Evolutionary conservation across 805 yeast genomes (phyloP).

Genomic region (Scheffersomyces spartinae): DNA sequence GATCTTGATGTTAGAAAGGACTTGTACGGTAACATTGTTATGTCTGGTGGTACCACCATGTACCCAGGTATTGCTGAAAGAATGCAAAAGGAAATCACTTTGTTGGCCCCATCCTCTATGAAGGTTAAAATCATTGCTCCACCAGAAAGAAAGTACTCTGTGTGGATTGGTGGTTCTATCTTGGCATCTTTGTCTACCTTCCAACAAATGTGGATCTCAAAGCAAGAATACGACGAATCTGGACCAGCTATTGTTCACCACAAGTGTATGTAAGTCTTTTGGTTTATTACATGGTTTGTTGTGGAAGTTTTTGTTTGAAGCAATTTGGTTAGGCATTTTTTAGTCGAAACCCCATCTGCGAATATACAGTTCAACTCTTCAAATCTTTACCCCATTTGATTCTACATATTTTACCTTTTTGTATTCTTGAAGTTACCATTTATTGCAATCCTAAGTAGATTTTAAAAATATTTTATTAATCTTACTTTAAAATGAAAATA

Average conservation of each 20-base stretch:
- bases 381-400: too few relatives aligned
- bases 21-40: conserved; percentile 97
- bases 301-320: too few relatives aligned
- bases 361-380: too few relatives aligned
- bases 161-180: conserved; percentile 99
- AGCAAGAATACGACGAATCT: conserved; percentile 99
- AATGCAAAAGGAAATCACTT: conserved; percentile 99
- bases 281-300: too few relatives aligned
- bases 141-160: conserved; percentile 98
- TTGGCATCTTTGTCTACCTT: conserved; percentile 97
- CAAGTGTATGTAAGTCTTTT: conserved; percentile 86
- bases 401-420: too few relatives aligned
- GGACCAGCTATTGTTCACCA: conserved; percentile 99
- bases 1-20: conserved; percentile 99
- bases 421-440: too few relatives aligned
- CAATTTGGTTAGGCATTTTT: too few relatives aligned
- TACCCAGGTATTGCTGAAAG: conserved; percentile 99
- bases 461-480: too few relatives aligned
- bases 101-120: conserved; percentile 99
- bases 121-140: conserved; percentile 99
- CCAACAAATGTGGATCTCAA: conserved; percentile 99
- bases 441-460: too few relatives aligned
- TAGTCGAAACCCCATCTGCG: too few relatives aligned
- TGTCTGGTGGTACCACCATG: conserved; percentile 99
- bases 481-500: too few relatives aligned